Base-by-base conservation (phyloP, 1,284 basidiomycete genomes). In the Moesziomyces parantarcticus region DNA sequence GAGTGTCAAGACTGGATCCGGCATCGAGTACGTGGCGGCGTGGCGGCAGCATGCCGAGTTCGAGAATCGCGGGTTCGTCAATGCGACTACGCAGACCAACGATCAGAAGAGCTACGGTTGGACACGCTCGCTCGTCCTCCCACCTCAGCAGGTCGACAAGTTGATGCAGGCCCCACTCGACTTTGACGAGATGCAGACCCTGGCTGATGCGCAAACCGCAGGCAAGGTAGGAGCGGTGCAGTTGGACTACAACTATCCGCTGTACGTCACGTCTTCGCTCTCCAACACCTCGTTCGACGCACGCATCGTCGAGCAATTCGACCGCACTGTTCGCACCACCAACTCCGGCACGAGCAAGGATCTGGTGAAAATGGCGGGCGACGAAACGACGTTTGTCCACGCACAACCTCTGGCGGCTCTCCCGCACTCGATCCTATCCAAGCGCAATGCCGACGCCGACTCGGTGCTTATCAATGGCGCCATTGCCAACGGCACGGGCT, bases 161-260 rank as follows among this genome's bases (percentile, higher is more conserved):
- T 34, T 32, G 21, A 7, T 23, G 14, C 26, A 3, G 10, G n/a
- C n/a, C n/a, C n/a, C 26, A 13, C 8, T 52, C n/a, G 40, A 49
- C 9, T 29, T 53, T 1, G 50, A 53, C 22, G 42, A 44, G 2
- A 32, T 58, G 10, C 48, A 50, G 13, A 14, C 29, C 0, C 32
- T 44, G 6, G 22, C 26, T n/a, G 20, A 42, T 22, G 40, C n/a
- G 21, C 25, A 43, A 11, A 39, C 16, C 23, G 56, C 55, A 14
- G n/a, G n/a, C n/a, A 20, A 46, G 22, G 11, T 29, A 2, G 11
- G 29, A 8, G 48, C 50, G 1, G 58, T 60, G 14, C 50, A 67
- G 29, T 29, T 53, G 11, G 51, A 68, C 42, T 68, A 47, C 48
- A 68, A 62, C 51, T 68, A 62, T 26, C 65, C 65, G 21, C 59